These are phyloP conservation scores for Astrephomene gubernaculifera DNA, from an alignment of 139 green algal species.

Conservation along the genomic window DNA sequence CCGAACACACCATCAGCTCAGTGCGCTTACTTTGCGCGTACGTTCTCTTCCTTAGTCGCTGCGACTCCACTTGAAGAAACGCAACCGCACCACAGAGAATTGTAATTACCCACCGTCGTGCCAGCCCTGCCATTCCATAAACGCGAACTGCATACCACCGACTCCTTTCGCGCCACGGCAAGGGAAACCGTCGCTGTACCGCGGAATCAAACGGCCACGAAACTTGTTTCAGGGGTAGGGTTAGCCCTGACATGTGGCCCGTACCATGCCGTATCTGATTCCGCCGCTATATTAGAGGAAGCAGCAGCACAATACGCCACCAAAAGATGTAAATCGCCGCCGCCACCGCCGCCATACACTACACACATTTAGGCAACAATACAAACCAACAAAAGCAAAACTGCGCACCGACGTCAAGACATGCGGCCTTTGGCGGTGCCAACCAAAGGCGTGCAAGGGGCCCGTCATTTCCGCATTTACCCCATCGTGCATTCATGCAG, in stretches of 20 bases:
- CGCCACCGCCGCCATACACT: neutral
- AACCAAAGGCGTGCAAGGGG: constrained; percentile 5
- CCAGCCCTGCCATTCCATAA: too few species aligned
- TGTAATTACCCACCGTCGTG: too few species aligned
- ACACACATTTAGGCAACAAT: constrained; percentile 11
- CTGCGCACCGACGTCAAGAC: constrained; percentile 8
- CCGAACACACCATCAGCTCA: neutral
- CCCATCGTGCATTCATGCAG: constrained; percentile 4
- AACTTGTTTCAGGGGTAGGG: too few species aligned
- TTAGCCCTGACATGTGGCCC: too few species aligned
- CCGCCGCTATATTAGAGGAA: neutral
- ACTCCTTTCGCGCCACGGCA: too few species aligned
- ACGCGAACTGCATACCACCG: too few species aligned
- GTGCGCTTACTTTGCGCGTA: too few species aligned
- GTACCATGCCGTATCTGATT: neutral
- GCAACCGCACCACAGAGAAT: too few species aligned
- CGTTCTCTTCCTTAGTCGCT: too few species aligned
- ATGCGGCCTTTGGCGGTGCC: constrained; percentile 13
- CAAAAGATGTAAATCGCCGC: neutral
- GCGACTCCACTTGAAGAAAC: too few species aligned
- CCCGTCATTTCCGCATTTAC: neutral
- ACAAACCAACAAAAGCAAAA: constrained; percentile 25
- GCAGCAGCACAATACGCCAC: neutral
- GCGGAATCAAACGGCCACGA: too few species aligned
- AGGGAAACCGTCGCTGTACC: too few species aligned